Base-by-base conservation (phyloP, 805 yeast genomes). In the Ogataea methylovora region DNA sequence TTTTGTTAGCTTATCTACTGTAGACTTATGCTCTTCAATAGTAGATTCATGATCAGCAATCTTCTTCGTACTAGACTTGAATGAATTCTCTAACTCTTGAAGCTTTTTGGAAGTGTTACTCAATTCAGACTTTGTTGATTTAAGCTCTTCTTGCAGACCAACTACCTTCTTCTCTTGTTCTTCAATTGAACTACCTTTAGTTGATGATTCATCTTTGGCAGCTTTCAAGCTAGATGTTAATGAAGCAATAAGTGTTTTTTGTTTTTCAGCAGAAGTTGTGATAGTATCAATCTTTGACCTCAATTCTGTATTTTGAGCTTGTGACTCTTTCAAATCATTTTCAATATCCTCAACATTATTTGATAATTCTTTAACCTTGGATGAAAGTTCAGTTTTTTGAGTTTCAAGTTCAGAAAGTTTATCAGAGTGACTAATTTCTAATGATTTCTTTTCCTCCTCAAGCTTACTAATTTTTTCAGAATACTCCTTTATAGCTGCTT, bases 401-500 rank as follows among this genome's bases (percentile, higher is more conserved):
- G 34, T 19, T 24, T 46, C 42, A 10, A 50, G 35, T 10, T 43
- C 41, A 14, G 41, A 33, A 13, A 47, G 34, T 16, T 42, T 44
- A 2, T 41, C 37, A 5, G 25, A 24, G 39, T 37, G 28, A 25
- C 37, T 27, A 20, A 39, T 18, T 26, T 42, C 35, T 24, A 36
- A 1, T 12, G 19, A 10, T 40, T 38, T 32, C 36, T 44, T 27
- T 19, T 52, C 46, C 5, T 53, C 62, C 39, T 75, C 80, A 12
- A 75, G 45, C 8, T 40, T 44, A 12, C 60, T 54, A 8, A 73
- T 62, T 43, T 65, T 69, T 21, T 64, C 68, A 9, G 68, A 58
- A 41, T 71, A 73, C 36, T 71, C 74, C 41, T 67, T 61, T 0
- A 71, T 58, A 0, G 68, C 57, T 0, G 72, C 60, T 36, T 70